Evolutionary conservation across 177 flowering plant genomes (phyloP).

Genomic region (Tripterygium wilfordii): DNA sequence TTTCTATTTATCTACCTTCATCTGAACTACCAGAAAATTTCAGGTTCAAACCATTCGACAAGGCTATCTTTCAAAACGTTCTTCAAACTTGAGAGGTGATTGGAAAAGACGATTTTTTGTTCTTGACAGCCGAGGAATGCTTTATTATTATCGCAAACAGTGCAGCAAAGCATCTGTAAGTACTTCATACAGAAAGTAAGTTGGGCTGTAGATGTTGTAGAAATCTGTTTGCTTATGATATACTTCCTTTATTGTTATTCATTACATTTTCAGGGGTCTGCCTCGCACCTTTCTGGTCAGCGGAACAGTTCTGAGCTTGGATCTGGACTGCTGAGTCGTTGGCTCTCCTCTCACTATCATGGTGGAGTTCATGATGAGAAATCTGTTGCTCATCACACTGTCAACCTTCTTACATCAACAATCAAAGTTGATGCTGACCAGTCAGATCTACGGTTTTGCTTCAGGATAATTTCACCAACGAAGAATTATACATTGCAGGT

Average conservation of each 20-base stretch:
- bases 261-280: conserved; percentile 42
- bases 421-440: conserved; percentile 97
- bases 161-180: conserved; percentile 75
- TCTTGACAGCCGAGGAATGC: conserved; percentile 96
- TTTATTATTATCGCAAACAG: conserved; percentile 95
- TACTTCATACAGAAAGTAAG: conserved; percentile 9
- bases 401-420: conserved; percentile 94
- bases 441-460: conserved; percentile 95
- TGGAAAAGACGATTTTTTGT: conserved; percentile 99
- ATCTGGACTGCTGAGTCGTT: conserved; percentile 83
- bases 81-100: conserved; percentile 94
- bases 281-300: conserved; percentile 45
- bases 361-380: conserved; percentile 95
- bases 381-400: conserved; percentile 94
- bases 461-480: conserved; percentile 93
- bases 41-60: conserved; percentile 97
- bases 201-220: conserved; percentile 1
- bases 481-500: conserved; percentile 98
- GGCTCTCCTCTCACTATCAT: conserved; percentile 94
- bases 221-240: neutral
- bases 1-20: neutral
- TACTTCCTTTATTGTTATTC: neutral
- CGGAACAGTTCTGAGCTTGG: conserved; percentile 72
- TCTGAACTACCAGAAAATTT: conserved; percentile 5
- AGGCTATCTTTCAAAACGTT: conserved; percentile 95